Base-by-base conservation (phyloP, 2,329 filamentous ascomycete species). In the Waltergamsia citrina region DNA sequence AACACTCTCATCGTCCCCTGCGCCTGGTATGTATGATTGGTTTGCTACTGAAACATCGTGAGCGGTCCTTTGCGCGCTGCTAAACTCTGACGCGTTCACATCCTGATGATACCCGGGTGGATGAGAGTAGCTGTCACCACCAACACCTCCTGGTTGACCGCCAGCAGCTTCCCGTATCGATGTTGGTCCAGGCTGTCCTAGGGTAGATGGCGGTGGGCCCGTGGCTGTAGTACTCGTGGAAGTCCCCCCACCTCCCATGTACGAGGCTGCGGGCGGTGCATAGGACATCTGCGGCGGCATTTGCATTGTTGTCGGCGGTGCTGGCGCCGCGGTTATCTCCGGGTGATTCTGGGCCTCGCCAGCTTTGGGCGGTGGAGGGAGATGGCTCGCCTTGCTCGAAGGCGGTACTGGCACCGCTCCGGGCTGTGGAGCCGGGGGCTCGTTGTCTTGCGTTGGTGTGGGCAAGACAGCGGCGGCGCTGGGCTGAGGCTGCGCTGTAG, bases 51-150 rank as follows among this genome's bases (percentile, higher is more conserved):
- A 48, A 14, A 49, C 49, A 32, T 61, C 46, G 37, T 63, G 52
- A 23, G 61, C 59, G 10, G 54, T 57, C 31, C 59, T 54, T 49
- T 73, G 69, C 29, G 65, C 56, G 37, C 57, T 63, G 39, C 53
- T 62, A 36, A 71, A 61, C 33, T 69, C 67, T n/a, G 66, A 62
- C 7, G 71, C 71, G 43, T 66, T n/a, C 11, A 19, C 12, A 18
- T 76, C 65, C 45, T 78, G 74, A 33, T 71, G 63, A 43, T 78
- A 78, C 11, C 72, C 73, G 3, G 66, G 62, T 16, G 69, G 67
- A 32, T 72, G 67, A 20, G 61, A 57, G 32, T 65, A 47, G 33
- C 49, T 50, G 29, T 46, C 43, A 34, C 39, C 43, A 29, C 43
- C 38, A 34, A 45, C 40, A 38, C 50, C n/a, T n/a, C n/a, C n/a